Base-by-base conservation (phyloP, 164 flowering plant species). In the Umbellularia californica region DNA sequence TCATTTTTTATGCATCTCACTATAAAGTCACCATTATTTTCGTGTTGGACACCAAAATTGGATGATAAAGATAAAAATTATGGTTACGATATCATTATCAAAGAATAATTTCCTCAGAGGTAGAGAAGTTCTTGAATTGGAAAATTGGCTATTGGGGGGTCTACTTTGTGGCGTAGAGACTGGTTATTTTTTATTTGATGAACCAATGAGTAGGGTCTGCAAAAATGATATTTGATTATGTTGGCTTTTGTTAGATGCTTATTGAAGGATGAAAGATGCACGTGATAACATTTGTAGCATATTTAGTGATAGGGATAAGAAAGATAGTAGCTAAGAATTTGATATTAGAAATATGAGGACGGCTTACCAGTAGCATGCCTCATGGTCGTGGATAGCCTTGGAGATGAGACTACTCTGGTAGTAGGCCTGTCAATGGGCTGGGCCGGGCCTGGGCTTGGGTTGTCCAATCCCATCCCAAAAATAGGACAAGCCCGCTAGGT, bases 101-200 rank as follows among this genome's bases (percentile, higher is more conserved):
- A n/a, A n/a, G n/a, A n/a, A n/a, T n/a, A 0, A 24, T 24, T 24
- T 24, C 25, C 1, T 0, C 1, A 71, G 70, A 72, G 33, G 50
- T 71, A 52, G 22, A 65, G 64, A 47, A 73, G 73, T 14, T 73
- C 52, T 27, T 51, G 71, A 28, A 23, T 62, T 62, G 65, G 65
- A 23, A 4, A 10, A 2, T n/a, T 62, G 24, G 65, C 2, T 22
- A 4, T 62, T 62, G 22, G 4, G 24, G 24, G 1, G 25, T 24
- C 24, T 20, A 24, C 25, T 24, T 24, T 24, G 25, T 24, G 25
- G 25, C 0, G 25, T 24, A 24, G 1, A 24, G 25, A 24, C 15
- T 55, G 60, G 60, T 14, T 15, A 55, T 24, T 24, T 24, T 24
- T 24, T 24, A 20, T 15, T 11, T 55, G 60, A 55, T 55, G 60